phyloP scores from a whole-genome alignment of 2,329 filamentous ascomycete genomes.

The Pyrenophora graminea region DNA sequence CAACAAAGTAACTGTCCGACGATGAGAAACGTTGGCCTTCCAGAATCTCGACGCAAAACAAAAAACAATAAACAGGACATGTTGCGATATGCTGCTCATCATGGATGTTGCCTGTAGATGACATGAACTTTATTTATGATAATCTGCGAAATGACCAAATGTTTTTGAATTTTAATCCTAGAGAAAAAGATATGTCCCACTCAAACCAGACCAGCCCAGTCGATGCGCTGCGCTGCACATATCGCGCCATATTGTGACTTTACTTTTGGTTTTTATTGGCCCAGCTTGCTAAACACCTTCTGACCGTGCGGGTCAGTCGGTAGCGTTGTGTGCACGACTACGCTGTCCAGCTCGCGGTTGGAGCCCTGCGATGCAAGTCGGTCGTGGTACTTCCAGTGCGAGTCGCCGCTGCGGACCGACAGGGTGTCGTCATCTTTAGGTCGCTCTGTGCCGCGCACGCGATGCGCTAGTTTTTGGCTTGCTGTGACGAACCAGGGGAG shows the following conservation, averaged over 20 bases:
- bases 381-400: conserved; percentile 31
- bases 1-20: no score
- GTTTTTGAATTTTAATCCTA: no score
- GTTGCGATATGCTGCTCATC: no score
- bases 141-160: no score
- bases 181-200: no score
- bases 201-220: no score
- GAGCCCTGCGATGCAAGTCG: conserved; percentile 33
- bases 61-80: no score
- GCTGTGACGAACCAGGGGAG: conserved; percentile 18
- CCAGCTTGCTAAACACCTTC: conserved; percentile 33
- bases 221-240: no score
- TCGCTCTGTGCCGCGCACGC: conserved; percentile 17
- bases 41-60: no score
- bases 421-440: conserved; percentile 21
- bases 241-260: not conserved
- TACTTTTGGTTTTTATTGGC: not conserved
- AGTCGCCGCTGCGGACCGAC: conserved; percentile 33
- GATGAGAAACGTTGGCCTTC: no score
- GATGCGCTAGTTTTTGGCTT: conserved; percentile 35
- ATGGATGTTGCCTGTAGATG: no score
- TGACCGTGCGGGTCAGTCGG: conserved; percentile 33
- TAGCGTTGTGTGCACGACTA: conserved; percentile 25
- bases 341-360: conserved; percentile 35
- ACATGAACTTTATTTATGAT: no score